Percentiles rank a stretch among this genome's conserved stretches.
Conservation (phyloP, 78 protist species). For the Trichosphaerium sp. region DNA sequence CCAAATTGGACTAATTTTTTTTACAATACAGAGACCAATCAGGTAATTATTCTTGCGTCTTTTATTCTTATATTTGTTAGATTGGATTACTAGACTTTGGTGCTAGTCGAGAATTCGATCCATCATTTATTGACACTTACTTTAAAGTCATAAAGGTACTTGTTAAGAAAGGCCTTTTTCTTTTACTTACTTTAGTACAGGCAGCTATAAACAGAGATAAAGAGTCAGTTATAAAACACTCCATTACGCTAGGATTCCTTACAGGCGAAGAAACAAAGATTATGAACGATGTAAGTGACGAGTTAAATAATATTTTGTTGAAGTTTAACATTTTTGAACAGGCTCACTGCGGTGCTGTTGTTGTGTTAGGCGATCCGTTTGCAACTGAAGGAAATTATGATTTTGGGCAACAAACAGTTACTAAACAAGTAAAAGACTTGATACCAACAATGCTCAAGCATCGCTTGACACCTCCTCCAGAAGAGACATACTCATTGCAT, state of each 20-base stretch:
- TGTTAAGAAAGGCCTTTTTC: too few species aligned
- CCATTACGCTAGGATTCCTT: conserved; percentile 60
- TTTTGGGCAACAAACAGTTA: conserved; percentile 29
- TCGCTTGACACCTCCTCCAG: conserved; percentile 69
- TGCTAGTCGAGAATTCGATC: conserved; percentile 47
- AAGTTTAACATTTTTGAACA: too few species aligned
- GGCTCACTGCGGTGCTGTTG: conserved; percentile 60
- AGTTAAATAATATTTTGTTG: too few species aligned
- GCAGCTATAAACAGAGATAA: conserved; percentile 36
- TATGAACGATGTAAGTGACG: conserved; percentile 69
- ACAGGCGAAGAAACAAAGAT: conserved; percentile 69
- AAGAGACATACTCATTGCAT: conserved; percentile 78
- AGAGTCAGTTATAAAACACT: conserved; percentile 26
- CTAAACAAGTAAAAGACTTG: conserved; percentile 25
- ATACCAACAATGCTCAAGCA: conserved; percentile 63
- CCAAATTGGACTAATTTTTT: conserved; percentile 80
- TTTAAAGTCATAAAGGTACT: conserved; percentile 57
- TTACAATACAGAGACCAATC: conserved; percentile 34
- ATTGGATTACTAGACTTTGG: conserved; percentile 77
- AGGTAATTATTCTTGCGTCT: neutral
- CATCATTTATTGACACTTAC: conserved; percentile 46
- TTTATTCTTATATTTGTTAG: neutral
- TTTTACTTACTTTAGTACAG: too few species aligned
- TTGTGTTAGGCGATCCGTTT: conserved; percentile 61
- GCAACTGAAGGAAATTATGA: conserved; percentile 12